These are phyloP conservation scores for Chrysosporium keratinophilum DNA, from an alignment of 2,329 filamentous ascomycete species.

Conservation along the genomic window DNA sequence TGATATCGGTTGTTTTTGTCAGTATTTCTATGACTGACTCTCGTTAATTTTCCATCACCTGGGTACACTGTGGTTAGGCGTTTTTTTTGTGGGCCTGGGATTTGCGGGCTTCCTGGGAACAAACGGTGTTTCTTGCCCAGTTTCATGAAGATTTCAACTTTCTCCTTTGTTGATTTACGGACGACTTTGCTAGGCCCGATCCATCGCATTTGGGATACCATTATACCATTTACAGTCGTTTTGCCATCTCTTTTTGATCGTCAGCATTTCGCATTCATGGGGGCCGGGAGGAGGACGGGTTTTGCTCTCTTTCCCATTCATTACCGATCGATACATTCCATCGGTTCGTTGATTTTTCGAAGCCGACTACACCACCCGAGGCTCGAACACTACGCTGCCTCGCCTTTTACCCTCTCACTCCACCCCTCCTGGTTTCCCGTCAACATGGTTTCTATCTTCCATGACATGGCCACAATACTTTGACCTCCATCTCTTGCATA, in stretches of 20 bases:
- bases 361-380: not conserved
- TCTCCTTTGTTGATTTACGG: not conserved
- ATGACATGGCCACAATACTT: not conserved
- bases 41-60: not conserved
- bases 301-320: not conserved
- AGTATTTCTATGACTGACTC: slow-evolving; percentile 16
- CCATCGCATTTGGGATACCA: slow-evolving; percentile 1
- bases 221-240: not conserved
- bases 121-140: not conserved
- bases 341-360: too few species aligned
- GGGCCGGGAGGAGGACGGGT: not conserved
- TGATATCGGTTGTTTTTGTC: slow-evolving; percentile 13
- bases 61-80: not conserved
- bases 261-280: slow-evolving; percentile 2
- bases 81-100: not conserved
- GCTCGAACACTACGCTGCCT: not conserved
- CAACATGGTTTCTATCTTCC: not conserved
- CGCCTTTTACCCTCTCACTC: not conserved
- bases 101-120: not conserved
- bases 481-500: not conserved
- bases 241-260: not conserved
- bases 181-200: not conserved
- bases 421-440: not conserved
- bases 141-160: not conserved
- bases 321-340: too few species aligned